Base-by-base conservation (phyloP, 768 basidiomycete species). In the Saitozyma podzolica region DNA sequence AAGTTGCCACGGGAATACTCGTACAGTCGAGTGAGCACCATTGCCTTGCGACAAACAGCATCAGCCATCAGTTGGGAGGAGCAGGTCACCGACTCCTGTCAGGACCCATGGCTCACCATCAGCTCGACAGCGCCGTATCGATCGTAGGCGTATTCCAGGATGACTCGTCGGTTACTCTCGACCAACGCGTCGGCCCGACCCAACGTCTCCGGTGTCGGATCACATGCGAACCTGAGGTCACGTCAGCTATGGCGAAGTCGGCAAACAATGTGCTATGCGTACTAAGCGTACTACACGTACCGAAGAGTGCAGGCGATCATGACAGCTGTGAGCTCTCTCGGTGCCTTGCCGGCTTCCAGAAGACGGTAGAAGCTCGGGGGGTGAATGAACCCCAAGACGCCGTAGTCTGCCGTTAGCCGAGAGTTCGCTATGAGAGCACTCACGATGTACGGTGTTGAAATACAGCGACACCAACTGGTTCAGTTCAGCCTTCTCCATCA, bases 61-160 rank as follows among this genome's bases (percentile, higher is more conserved):
- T 47, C 47, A 53, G 45, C 60, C 60, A 5, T 29, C 29, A 29
- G 29, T 29, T 5, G 29, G 29, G 29, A 2, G 2, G 29, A 29
- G 29, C 29, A 29, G 2, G 2, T 29, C 29, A 2, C 5, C 29
- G 29, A 29, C 29, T 29, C 29, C 29, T 5, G 29, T 29, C 29
- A 29, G 5, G 29, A 29, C 29, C 29, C 29, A 29, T 29, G 29
- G 5, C 29, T 29, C 29, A 29, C 29, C 65, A 66, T 66, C 13
- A 66, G 51, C 17, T 66, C 65, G 19, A 66, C 48, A n/a, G 60
- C 65, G 10, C 65, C 65, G 19, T 54, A 66, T 20, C 55, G 61
- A n/a, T 54, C 39, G 16, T 56, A 42, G 9, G 47, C 47, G 47
- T 14, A 48, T 3, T 48, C 17, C 17, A 17, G 14, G 47, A 48